A percentile compares a stretch with the other conserved stretches of the same genome.
Conservation (phyloP, 2,329 filamentous ascomycete genomes). For the Clonostachys solani region DNA sequence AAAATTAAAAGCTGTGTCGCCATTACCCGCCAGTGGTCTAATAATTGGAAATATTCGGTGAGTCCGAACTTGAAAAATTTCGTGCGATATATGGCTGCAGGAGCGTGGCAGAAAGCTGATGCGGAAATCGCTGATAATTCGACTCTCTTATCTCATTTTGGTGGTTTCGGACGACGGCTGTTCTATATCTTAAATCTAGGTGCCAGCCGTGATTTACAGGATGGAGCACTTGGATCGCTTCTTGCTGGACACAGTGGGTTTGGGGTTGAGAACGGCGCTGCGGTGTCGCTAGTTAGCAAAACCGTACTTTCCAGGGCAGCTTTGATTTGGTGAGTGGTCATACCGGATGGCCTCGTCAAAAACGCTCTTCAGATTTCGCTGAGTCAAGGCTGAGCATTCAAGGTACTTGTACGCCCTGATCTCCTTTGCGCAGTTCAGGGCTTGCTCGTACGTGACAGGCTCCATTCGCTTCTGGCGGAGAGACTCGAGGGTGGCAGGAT, state of each 20-base stretch:
- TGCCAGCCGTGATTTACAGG: slow-evolving; percentile 39
- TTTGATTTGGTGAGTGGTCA: slow-evolving; percentile 20
- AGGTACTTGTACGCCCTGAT: slow-evolving; percentile 97
- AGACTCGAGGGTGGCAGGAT: slow-evolving; percentile 74
- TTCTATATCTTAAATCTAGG: background rate
- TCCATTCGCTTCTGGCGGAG: slow-evolving; percentile 92
- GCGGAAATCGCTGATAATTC: too few species aligned
- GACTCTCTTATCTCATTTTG: too few species aligned
- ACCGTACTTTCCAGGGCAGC: slow-evolving; percentile 13
- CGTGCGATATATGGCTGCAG: too few species aligned
- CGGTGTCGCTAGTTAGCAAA: background rate
- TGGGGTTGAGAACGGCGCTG: slow-evolving; percentile 70
- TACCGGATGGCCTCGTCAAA: slow-evolving; percentile 99
- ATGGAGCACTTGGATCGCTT: slow-evolving; percentile 68
- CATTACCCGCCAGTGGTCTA: too few species aligned
- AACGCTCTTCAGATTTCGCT: slow-evolving; percentile 95
- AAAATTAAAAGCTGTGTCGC: too few species aligned
- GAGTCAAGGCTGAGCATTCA: slow-evolving; percentile 94
- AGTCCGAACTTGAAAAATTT: too few species aligned
- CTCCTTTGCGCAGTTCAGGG: slow-evolving; percentile 82
- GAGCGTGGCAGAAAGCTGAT: too few species aligned
- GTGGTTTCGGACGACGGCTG: too few species aligned
- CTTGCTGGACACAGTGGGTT: slow-evolving; percentile 50
- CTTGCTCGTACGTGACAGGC: slow-evolving; percentile 93
- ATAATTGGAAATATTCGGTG: too few species aligned